Percentiles rank a stretch among this genome's conserved stretches.
Evolutionary conservation across 345 rosid genomes (phyloP).

Genomic region (Mallotus nudiflorus): DNA sequence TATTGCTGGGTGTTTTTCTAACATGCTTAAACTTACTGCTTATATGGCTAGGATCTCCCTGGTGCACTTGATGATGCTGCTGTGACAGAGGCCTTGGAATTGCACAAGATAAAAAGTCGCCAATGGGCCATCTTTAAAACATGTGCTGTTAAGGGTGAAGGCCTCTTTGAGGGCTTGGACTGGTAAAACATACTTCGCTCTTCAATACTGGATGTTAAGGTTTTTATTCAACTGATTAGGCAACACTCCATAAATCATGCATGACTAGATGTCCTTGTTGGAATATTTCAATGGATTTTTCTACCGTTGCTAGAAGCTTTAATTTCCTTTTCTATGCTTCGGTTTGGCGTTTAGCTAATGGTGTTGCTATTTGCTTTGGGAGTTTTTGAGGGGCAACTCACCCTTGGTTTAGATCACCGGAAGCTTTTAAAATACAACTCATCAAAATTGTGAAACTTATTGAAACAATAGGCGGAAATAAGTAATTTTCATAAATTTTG

Average conservation of each 20-base stretch:
- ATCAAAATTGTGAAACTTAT: background rate
- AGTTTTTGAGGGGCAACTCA: conserved; percentile 1
- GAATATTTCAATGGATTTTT: background rate
- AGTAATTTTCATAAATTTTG: background rate
- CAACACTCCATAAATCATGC: background rate
- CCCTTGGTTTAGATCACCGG: background rate
- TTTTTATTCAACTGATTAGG: background rate
- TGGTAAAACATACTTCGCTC: conserved; percentile 22
- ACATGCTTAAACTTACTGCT: conserved; percentile 1
- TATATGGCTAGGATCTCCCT: conserved; percentile 19
- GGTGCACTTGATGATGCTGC: conserved; percentile 30
- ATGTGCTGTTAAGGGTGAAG: conserved; percentile 31
- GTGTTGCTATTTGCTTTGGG: background rate
- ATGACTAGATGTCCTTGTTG: background rate
- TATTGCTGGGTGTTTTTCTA: background rate
- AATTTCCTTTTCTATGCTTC: background rate
- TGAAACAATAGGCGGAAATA: background rate
- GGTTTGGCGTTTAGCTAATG: background rate
- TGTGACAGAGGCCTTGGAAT: conserved; percentile 29
- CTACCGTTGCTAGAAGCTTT: background rate
- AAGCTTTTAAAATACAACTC: background rate
- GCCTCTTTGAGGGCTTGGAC: conserved; percentile 30
- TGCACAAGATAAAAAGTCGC: conserved; percentile 29
- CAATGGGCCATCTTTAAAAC: conserved; percentile 35
- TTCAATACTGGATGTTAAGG: background rate